Evolutionary conservation across 108 stramenopile genomes (phyloP).

Genomic region (Fragilaria radians): DNA sequence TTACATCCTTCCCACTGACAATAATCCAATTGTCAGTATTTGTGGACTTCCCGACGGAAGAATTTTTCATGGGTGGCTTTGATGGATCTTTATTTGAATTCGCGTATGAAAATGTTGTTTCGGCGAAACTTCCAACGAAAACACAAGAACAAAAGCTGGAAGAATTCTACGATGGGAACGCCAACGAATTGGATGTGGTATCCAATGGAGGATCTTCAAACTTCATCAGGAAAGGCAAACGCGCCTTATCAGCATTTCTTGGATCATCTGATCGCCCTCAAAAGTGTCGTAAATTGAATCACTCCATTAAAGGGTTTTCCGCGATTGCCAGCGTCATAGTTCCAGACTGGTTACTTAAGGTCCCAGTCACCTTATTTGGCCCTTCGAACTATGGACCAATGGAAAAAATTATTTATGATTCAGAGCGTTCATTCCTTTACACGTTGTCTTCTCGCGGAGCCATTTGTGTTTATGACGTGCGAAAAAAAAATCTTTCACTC

Average conservation of each 20-base stretch:
- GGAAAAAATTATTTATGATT: slow-evolving; percentile 57
- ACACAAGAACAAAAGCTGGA: slow-evolving; percentile 24
- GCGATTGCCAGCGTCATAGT: slow-evolving; percentile 34
- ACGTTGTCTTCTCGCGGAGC: slow-evolving; percentile 63
- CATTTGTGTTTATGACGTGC: slow-evolving; percentile 72
- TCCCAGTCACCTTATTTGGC: slow-evolving; percentile 39
- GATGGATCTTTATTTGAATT: slow-evolving; percentile 94
- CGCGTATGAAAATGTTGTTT: slow-evolving; percentile 55
- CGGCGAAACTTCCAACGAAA: slow-evolving; percentile 10
- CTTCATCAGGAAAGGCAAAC: slow-evolving; percentile 39
- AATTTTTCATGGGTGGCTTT: slow-evolving; percentile 92
- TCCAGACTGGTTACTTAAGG: slow-evolving; percentile 51
- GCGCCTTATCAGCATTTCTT: slow-evolving; percentile 40
- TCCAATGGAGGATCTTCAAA: slow-evolving; percentile 1
- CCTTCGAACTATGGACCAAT: slow-evolving; percentile 52
- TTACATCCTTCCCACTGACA: slow-evolving; percentile 82
- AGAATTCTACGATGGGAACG: slow-evolving; percentile 39
- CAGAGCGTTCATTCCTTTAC: slow-evolving; percentile 64
- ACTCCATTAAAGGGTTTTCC: slow-evolving; percentile 33
- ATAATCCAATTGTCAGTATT: slow-evolving; percentile 74
- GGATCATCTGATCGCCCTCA: slow-evolving; percentile 39
- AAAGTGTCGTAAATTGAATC: slow-evolving; percentile 81
- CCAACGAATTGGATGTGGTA: background rate
- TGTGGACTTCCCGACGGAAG: slow-evolving; percentile 70
- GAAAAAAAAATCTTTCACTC: slow-evolving; percentile 5